Evolutionary conservation across 441 rosid species (phyloP).

Genomic region (Populus hybrid): DNA sequence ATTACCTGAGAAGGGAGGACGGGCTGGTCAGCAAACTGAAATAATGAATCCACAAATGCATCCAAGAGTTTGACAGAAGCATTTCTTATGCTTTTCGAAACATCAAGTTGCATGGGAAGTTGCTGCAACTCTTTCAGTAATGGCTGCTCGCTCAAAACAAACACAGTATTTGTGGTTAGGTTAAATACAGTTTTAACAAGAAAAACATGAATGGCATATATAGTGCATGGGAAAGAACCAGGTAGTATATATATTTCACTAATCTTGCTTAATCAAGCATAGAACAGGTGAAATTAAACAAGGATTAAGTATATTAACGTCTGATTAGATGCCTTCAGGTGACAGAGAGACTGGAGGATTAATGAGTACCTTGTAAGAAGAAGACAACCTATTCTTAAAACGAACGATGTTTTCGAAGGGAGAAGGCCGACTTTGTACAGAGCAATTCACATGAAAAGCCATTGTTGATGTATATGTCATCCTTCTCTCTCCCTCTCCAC

Average conservation of each 20-base stretch:
- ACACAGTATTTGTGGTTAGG: background rate
- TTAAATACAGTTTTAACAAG: background rate
- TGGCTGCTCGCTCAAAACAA: conserved; percentile 22
- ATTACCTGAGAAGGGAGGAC: conserved; percentile 39
- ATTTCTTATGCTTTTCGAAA: conserved; percentile 23
- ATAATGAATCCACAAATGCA: conserved; percentile 30
- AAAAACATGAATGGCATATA: background rate
- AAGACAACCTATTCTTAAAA: background rate
- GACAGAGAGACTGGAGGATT: background rate
- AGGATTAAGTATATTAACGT: background rate
- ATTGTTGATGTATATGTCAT: background rate
- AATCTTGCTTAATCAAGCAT: no score
- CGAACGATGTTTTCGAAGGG: background rate
- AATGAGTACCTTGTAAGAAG: background rate
- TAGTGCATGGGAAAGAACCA: background rate
- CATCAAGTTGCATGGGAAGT: conserved; percentile 21
- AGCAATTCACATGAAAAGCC: background rate
- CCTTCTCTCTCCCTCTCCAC: background rate
- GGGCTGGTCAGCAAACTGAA: conserved; percentile 39
- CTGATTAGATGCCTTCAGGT: no score
- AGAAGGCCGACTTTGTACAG: background rate
- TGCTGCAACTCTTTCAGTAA: conserved; percentile 18
- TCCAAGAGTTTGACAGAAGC: conserved; percentile 24
- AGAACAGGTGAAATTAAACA: background rate
- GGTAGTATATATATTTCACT: background rate